Evolutionary conservation across 2,329 filamentous ascomycete species (phyloP).

Genomic region (Achaetomium macrosporum): DNA sequence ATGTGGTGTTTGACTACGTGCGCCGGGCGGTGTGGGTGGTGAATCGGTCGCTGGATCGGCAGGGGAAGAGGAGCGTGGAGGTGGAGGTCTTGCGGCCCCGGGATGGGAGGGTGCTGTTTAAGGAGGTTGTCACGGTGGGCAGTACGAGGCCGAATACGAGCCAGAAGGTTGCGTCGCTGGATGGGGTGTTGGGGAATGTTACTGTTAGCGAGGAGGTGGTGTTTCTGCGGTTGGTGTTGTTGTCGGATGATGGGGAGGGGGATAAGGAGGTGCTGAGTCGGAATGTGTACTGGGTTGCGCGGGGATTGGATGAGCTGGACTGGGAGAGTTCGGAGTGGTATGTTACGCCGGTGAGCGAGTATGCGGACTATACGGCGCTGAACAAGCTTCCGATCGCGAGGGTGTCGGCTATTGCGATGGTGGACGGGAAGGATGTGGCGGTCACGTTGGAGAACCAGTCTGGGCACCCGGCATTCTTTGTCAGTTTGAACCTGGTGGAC

Average conservation of each 20-base stretch:
- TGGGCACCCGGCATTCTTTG: constrained; percentile 50
- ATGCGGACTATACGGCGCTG: constrained; percentile 43
- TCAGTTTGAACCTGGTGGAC: constrained; percentile 47
- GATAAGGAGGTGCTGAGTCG: constrained; percentile 38
- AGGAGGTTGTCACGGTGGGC: constrained; percentile 24
- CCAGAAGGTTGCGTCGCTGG: constrained; percentile 31
- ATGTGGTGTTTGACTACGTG: constrained; percentile 51
- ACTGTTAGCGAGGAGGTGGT: constrained; percentile 33
- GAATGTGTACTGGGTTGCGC: constrained; percentile 56
- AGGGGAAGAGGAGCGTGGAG: constrained; percentile 37
- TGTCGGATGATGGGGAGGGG: constrained; percentile 22
- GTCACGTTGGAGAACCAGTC: constrained; percentile 48
- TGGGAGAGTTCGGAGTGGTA: constrained; percentile 56
- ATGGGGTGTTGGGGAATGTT: constrained; percentile 25
- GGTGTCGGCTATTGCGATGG: constrained; percentile 29
- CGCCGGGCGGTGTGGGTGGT: constrained; percentile 44
- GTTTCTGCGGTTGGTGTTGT: constrained; percentile 46
- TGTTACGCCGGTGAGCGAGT: constrained; percentile 49
- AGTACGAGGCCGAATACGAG: constrained; percentile 41
- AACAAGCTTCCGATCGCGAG: constrained; percentile 33
- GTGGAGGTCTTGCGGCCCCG: constrained; percentile 44
- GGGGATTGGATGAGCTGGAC: constrained; percentile 42
- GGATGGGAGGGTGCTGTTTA: constrained; percentile 39
- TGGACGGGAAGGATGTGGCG: constrained; percentile 14
- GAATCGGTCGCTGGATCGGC: constrained; percentile 42